phyloP scores from a whole-genome alignment of 805 yeast genomes.

The Pachysolen tannophilus region DNA sequence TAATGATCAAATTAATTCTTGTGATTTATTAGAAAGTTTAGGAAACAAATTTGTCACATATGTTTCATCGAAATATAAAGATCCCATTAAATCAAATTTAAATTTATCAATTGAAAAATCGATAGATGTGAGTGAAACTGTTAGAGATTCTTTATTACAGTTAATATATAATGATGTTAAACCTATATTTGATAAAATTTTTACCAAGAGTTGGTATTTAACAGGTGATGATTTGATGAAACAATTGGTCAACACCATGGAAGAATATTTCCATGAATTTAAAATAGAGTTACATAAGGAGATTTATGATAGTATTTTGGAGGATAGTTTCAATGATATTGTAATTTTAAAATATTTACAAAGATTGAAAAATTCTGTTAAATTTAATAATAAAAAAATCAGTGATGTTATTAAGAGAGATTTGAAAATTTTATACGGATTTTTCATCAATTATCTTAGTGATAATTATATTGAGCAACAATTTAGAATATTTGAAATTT shows the following conservation, averaged over 20 bases:
- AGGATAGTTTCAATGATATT: conserved; percentile 35
- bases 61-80: conserved; percentile 56
- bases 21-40: conserved; percentile 63
- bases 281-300: conserved; percentile 43
- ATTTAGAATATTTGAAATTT: conserved; percentile 52
- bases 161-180: conserved; percentile 68
- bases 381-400: conserved; percentile 20
- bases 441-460: conserved; percentile 38
- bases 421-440: conserved; percentile 44
- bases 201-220: conserved; percentile 66
- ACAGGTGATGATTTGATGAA: conserved; percentile 45
- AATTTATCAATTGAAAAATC: conserved; percentile 70
- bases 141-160: conserved; percentile 45
- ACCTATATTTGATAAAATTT: conserved; percentile 52
- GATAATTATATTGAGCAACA: conserved; percentile 36
- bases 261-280: conserved; percentile 65
- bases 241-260: conserved; percentile 63
- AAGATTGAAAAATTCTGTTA: conserved; percentile 24
- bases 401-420: conserved; percentile 52
- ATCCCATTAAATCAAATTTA: conserved; percentile 48
- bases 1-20: conserved; percentile 73
- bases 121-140: conserved; percentile 62
- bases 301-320: conserved; percentile 45
- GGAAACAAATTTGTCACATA: conserved; percentile 55
- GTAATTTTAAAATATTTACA: conserved; percentile 18